Percentiles rank a stretch among this genome's conserved stretches.
Evolutionary conservation across 768 basidiomycete species (phyloP).

Genomic region (Xerocomus spinulosus): DNA sequence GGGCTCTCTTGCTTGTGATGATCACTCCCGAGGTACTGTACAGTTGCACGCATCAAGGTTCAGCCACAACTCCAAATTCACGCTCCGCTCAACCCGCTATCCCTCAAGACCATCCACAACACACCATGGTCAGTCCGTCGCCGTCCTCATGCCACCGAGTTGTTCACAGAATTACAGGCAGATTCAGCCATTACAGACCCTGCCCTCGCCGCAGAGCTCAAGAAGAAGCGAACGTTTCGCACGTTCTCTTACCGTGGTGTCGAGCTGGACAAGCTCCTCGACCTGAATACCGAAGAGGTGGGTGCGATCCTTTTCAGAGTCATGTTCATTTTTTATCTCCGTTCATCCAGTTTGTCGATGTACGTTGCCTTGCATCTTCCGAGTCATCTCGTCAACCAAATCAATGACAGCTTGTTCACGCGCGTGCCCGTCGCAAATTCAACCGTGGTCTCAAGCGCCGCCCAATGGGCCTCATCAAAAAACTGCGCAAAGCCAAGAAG

Average conservation of each 20-base stretch:
- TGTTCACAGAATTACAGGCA: slow-evolving; percentile 45
- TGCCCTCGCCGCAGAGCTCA: slow-evolving; percentile 90
- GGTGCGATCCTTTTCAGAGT: slow-evolving; percentile 20
- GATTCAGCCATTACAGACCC: slow-evolving; percentile 86
- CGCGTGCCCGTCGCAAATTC: slow-evolving; percentile 98
- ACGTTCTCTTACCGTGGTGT: slow-evolving; percentile 98
- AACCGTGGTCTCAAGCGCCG: slow-evolving; percentile 97
- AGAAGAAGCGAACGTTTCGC: slow-evolving; percentile 98
- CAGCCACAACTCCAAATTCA: slow-evolving; percentile 41
- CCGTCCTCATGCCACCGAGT: background rate
- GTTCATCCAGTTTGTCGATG: slow-evolving; percentile 67
- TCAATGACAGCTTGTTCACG: slow-evolving; percentile 81
- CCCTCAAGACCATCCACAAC: slow-evolving; percentile 25
- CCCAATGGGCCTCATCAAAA: slow-evolving; percentile 99
- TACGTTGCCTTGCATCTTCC: slow-evolving; percentile 35
- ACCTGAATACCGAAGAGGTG: slow-evolving; percentile 94
- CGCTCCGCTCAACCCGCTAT: slow-evolving; percentile 20
- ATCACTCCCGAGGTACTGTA: slow-evolving; percentile 43
- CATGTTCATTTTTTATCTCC: background rate
- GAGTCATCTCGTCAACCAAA: slow-evolving; percentile 1
- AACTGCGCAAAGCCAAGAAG: slow-evolving; percentile 99
- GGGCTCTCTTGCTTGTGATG: background rate
- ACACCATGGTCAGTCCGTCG: slow-evolving; percentile 30
- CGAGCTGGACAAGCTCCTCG: slow-evolving; percentile 97
- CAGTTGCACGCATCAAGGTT: slow-evolving; percentile 48